Conservation (phyloP, 345 rosid species). For the Nasturtium officinale region DNA sequence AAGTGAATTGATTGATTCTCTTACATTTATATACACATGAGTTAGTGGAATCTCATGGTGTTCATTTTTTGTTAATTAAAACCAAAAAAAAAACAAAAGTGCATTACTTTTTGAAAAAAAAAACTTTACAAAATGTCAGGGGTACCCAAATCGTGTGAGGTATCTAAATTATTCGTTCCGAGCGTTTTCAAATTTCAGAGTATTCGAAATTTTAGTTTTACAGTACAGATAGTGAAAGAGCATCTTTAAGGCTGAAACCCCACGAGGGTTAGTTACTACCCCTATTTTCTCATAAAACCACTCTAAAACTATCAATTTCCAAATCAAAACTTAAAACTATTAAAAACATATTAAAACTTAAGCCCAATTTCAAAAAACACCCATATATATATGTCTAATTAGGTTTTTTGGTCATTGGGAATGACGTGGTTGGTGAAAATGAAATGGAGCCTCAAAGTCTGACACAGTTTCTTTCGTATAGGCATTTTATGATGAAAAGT, state of each 20-base stretch:
- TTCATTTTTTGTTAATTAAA: constrained; percentile 34
- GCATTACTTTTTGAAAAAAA: background rate
- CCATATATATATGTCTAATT: too few relatives aligned
- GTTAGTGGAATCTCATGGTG: constrained; percentile 44
- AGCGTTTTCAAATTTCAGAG: background rate
- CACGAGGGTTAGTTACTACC: too few relatives aligned
- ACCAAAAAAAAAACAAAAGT: constrained; percentile 5
- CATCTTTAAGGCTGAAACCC: too few relatives aligned
- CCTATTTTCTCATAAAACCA: too few relatives aligned
- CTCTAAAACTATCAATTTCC: too few relatives aligned
- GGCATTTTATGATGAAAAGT: constrained; percentile 7
- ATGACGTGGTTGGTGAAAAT: constrained; percentile 34
- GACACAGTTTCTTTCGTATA: constrained; percentile 5
- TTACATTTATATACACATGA: constrained; percentile 41
- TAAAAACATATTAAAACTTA: too few relatives aligned
- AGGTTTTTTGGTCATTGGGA: background rate
- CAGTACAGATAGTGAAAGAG: too few relatives aligned
- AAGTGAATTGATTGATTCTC: constrained; percentile 27
- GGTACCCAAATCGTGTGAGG: background rate
- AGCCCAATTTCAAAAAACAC: too few relatives aligned
- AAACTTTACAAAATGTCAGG: background rate
- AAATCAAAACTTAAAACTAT: too few relatives aligned
- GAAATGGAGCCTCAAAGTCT: constrained; percentile 37
- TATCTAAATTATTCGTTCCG: background rate
- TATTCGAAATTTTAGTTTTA: background rate